Percentiles rank a stretch among this genome's conserved stretches.
Evolutionary conservation across 108 stramenopile genomes (phyloP).

Genomic region (Epithemia pelagica): DNA sequence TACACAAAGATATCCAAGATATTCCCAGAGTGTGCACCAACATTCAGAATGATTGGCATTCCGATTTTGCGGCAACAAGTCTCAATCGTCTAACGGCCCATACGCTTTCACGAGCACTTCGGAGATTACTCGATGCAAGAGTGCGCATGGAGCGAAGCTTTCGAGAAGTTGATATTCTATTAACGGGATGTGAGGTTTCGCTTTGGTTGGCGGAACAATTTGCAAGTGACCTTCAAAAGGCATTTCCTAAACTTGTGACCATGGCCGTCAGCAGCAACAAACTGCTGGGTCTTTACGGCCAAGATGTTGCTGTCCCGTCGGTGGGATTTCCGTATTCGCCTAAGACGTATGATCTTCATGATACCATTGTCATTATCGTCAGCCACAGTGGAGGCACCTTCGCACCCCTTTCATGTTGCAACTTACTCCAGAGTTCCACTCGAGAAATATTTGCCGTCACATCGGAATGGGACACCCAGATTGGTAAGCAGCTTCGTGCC

Average conservation of each 20-base stretch:
- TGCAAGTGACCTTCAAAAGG: conserved; percentile 58
- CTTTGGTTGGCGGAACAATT: conserved; percentile 85
- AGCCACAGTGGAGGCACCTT: conserved; percentile 70
- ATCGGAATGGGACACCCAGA: conserved; percentile 64
- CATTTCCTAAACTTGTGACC: conserved; percentile 60
- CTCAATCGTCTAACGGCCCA: conserved; percentile 57
- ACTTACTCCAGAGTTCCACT: conserved; percentile 46
- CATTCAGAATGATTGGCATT: conserved; percentile 55
- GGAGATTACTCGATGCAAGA: not conserved
- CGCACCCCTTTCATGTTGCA: conserved; percentile 54
- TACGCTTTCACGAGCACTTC: conserved; percentile 21
- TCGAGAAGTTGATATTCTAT: conserved; percentile 47
- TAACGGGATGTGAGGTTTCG: conserved; percentile 78
- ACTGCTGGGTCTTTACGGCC: conserved; percentile 62
- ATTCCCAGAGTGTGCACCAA: conserved; percentile 39
- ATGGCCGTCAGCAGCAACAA: conserved; percentile 68
- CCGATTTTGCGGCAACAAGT: conserved; percentile 20
- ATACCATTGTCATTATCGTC: conserved; percentile 64
- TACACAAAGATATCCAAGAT: conserved; percentile 42
- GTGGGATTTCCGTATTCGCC: conserved; percentile 43
- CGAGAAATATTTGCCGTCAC: conserved; percentile 51
- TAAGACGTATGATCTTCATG: conserved; percentile 33
- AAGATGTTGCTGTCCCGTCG: conserved; percentile 51
- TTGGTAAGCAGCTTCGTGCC: conserved; percentile 56
- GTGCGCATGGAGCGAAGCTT: not conserved